phyloP scores from a whole-genome alignment of 2,329 filamentous ascomycete genomes.

The Ramularia endophylla region DNA sequence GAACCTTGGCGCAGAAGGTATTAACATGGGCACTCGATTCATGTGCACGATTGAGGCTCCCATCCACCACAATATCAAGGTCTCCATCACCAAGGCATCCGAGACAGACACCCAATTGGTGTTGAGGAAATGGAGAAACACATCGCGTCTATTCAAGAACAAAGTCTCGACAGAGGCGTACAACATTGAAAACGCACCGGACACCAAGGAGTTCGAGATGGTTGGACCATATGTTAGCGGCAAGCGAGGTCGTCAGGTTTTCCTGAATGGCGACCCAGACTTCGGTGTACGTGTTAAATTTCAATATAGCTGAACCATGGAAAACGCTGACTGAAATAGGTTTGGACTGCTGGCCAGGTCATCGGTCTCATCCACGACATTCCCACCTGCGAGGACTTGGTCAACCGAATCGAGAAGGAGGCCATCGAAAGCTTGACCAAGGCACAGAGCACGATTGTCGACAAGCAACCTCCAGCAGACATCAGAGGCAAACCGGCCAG shows the following conservation, averaged over 20 bases:
- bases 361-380: constrained; percentile 57
- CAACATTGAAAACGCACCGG: constrained; percentile 76
- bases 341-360: constrained; percentile 96
- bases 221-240: constrained; percentile 83
- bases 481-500: constrained; percentile 26
- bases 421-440: constrained; percentile 38
- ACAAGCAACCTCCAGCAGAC: constrained; percentile 30
- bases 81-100: constrained; percentile 78
- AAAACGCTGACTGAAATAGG: constrained; percentile 45
- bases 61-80: constrained; percentile 89
- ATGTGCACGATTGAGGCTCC: constrained; percentile 94
- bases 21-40: constrained; percentile 99
- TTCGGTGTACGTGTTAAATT: constrained; percentile 77
- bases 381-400: constrained; percentile 42
- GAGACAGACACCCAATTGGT: constrained; percentile 91
- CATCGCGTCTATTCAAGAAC: constrained; percentile 80
- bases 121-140: constrained; percentile 88
- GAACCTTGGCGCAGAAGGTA: constrained; percentile 80
- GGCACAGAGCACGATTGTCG: constrained; percentile 34
- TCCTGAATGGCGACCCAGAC: constrained; percentile 84
- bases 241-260: constrained; percentile 84
- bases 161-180: constrained; percentile 76
- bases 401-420: constrained; percentile 42
- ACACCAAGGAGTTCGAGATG: constrained; percentile 81
- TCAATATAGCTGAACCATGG: background rate